Conservation (phyloP, 495 filamentous ascomycete genomes). For the Daldinia vernicosa region DNA sequence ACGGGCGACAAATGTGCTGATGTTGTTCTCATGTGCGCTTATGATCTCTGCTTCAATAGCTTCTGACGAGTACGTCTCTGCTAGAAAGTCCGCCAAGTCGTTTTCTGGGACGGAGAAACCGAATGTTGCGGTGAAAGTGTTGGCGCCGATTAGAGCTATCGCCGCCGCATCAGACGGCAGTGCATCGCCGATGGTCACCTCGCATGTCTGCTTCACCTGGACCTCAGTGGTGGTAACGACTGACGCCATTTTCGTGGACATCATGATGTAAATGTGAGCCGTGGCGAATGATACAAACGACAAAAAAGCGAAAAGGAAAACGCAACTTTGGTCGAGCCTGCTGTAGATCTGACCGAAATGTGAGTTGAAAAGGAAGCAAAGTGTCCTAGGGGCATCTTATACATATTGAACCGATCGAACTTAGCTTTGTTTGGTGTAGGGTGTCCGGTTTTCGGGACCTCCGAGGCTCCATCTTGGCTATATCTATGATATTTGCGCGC, state of each 20-base stretch:
- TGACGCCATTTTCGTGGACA: constrained; percentile 32
- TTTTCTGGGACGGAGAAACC: constrained; percentile 46
- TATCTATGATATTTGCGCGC: constrained; percentile 2
- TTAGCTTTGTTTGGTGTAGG: not conserved
- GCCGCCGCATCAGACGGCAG: constrained; percentile 42
- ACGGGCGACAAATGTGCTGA: constrained; percentile 45
- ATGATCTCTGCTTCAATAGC: constrained; percentile 41
- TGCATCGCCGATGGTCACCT: constrained; percentile 45
- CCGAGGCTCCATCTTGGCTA: not conserved
- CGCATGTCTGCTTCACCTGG: constrained; percentile 7
- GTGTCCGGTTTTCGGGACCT: not conserved
- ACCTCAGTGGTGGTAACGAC: not conserved
- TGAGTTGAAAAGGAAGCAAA: not conserved
- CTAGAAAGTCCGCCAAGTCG: constrained; percentile 49
- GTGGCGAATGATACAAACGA: not conserved
- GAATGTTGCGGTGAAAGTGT: constrained; percentile 50
- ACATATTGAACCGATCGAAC: not conserved
- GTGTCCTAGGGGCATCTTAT: not conserved
- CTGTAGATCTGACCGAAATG: not conserved
- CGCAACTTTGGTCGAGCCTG: not conserved
- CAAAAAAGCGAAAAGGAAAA: not conserved
- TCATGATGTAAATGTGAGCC: not conserved
- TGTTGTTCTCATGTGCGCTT: constrained; percentile 36
- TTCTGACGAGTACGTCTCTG: constrained; percentile 38
- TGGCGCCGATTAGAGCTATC: constrained; percentile 48